Evolutionary conservation across 2,329 filamentous ascomycete genomes (phyloP).

Genomic region (Pseudogymnoascus sp.): DNA sequence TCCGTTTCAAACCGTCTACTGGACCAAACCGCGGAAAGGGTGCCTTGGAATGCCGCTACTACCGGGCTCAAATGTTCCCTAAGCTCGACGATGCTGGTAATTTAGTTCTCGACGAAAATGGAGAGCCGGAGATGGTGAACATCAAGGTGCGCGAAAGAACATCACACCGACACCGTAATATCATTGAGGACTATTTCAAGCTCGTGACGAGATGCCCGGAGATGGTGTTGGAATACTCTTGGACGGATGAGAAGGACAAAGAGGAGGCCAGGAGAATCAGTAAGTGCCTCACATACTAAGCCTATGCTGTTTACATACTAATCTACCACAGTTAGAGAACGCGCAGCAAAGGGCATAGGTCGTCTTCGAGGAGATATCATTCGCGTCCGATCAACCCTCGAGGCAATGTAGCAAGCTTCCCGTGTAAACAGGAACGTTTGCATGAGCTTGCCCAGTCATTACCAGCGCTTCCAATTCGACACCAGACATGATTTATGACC

Average conservation of each 20-base stretch:
- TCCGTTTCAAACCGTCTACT: not conserved
- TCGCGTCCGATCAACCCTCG: not conserved
- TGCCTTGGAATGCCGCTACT: conserved; percentile 6
- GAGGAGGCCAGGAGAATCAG: not conserved
- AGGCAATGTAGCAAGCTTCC: not conserved
- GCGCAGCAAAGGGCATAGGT: not conserved
- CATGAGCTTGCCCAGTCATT: not conserved
- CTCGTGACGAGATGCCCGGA: conserved; percentile 3
- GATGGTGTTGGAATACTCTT: not conserved
- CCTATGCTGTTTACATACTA: not conserved
- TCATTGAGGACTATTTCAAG: conserved; percentile 4
- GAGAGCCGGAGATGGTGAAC: not conserved
- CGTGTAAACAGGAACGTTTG: not conserved
- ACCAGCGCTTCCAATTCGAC: not conserved
- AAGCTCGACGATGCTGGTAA: not conserved
- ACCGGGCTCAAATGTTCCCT: conserved; percentile 8
- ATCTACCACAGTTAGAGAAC: conserved; percentile 5
- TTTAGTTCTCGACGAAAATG: not conserved
- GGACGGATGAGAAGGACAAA: conserved; percentile 3
- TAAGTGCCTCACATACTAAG: not conserved
- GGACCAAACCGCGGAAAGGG: not conserved
- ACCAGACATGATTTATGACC: not conserved
- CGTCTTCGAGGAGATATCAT: not conserved
- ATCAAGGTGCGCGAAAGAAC: not conserved
- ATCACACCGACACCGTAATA: not conserved